A percentile compares a stretch with the other conserved stretches of the same genome.
phyloP scores from a whole-genome alignment of 148 eudicot genomes.

The Fallopia convolvulus region DNA sequence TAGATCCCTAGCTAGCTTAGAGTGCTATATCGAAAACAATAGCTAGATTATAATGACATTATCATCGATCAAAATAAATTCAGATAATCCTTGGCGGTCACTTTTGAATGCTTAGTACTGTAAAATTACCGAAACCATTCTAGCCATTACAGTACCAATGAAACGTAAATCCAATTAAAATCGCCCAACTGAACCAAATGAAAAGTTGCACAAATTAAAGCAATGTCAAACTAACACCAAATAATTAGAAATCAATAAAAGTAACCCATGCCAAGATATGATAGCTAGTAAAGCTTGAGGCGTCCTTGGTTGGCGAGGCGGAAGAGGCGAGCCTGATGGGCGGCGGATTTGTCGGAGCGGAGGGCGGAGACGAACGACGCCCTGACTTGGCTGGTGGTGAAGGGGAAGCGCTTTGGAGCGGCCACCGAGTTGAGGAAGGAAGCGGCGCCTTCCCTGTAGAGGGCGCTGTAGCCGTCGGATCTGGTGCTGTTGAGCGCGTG shows the following conservation, averaged over 20 bases:
- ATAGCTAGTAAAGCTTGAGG: slow-evolving; percentile 12
- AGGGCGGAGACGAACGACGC: slow-evolving; percentile 42
- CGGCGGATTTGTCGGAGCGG: slow-evolving; percentile 57
- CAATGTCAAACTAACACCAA: neutral
- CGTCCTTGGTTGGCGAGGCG: slow-evolving; percentile 78
- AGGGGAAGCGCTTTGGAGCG: slow-evolving; percentile 42
- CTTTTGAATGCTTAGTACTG: neutral
- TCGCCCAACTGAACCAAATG: neutral
- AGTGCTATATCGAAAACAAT: too few species aligned
- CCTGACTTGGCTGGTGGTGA: slow-evolving; percentile 57
- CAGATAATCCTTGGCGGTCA: neutral
- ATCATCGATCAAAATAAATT: neutral
- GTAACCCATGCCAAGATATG: too few species aligned
- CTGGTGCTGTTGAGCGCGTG: slow-evolving; percentile 55
- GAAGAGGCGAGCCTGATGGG: slow-evolving; percentile 66
- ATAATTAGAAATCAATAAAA: neutral
- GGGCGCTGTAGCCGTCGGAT: slow-evolving; percentile 52
- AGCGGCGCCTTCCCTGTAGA: slow-evolving; percentile 87
- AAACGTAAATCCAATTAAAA: neutral
- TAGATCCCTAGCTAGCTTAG: too few species aligned
- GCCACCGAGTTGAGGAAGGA: slow-evolving; percentile 77
- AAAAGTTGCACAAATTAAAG: neutral
- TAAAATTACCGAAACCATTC: too few species aligned
- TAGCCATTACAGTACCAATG: neutral
- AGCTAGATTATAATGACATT: too few species aligned